Evolutionary conservation across 2,329 filamentous ascomycete genomes (phyloP).

Genomic region (Xylaria sp.): DNA sequence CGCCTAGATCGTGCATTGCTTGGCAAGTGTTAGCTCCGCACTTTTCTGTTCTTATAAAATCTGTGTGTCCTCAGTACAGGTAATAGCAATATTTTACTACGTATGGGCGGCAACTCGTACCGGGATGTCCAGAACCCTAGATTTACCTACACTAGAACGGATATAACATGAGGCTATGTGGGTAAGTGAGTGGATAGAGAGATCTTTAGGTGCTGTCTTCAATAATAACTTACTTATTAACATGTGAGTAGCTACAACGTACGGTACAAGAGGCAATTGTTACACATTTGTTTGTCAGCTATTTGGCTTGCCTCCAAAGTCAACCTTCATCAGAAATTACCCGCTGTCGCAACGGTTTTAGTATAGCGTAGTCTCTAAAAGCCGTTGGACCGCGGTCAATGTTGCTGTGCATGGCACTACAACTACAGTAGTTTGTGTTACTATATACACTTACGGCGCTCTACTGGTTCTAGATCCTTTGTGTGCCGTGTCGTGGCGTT

Average conservation of each 20-base stretch:
- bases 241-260: too few relatives aligned
- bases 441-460: neutral
- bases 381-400: neutral
- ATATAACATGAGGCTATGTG: neutral
- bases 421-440: neutral
- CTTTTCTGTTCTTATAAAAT: neutral
- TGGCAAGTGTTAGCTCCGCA: neutral
- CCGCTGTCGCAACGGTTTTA: neutral
- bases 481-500: slow-evolving; percentile 1
- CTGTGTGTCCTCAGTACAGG: neutral
- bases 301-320: neutral
- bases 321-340: neutral
- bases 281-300: too few relatives aligned
- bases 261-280: too few relatives aligned
- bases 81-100: neutral
- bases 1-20: neutral
- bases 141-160: neutral
- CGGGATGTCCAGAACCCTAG: neutral
- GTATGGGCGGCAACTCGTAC: neutral
- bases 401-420: neutral
- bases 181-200: neutral
- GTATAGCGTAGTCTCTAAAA: neutral
- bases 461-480: neutral
- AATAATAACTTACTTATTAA: neutral
- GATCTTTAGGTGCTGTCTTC: neutral